phyloP scores from a whole-genome alignment of 1,284 basidiomycete species.

The Apiotrichum akiyoshidainum region DNA sequence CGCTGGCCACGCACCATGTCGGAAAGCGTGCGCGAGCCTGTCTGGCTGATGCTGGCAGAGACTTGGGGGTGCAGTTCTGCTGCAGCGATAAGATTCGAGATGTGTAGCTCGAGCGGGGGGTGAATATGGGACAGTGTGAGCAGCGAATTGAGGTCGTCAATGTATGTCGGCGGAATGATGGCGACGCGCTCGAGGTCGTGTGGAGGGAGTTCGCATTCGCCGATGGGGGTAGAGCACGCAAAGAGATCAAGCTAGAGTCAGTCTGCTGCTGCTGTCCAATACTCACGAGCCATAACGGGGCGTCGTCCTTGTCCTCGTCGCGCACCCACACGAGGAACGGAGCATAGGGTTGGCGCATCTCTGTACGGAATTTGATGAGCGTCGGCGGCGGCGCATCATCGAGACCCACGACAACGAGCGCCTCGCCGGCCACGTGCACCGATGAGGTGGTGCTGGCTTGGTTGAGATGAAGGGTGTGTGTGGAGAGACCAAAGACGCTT shows the following conservation, averaged over 20 bases:
- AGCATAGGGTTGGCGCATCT: constrained; percentile 2
- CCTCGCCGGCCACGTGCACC: constrained; percentile 12
- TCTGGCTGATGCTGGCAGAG: constrained; percentile 29
- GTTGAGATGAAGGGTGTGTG: constrained; percentile 18
- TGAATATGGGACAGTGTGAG: constrained; percentile 43
- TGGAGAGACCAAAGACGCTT: constrained; percentile 31
- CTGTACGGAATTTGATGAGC: constrained; percentile 27
- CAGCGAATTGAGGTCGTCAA: constrained; percentile 27
- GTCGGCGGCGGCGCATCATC: constrained; percentile 30
- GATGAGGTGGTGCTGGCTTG: constrained; percentile 2
- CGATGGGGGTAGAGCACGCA: constrained; percentile 19
- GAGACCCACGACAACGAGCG: constrained; percentile 36
- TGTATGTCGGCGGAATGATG: constrained; percentile 29
- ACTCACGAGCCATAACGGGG: constrained; percentile 40
- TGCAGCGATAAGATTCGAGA: constrained; percentile 43
- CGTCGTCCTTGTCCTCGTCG: constrained; percentile 22
- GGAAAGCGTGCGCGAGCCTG: constrained; percentile 22
- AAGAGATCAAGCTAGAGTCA: constrained; percentile 37
- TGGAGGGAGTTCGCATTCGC: constrained; percentile 22
- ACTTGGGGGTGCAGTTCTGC: constrained; percentile 36
- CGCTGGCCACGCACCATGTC: constrained; percentile 35
- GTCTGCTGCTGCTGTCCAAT: not conserved
- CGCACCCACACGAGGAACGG: constrained; percentile 41
- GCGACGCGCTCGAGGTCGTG: constrained; percentile 5
- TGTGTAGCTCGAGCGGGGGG: constrained; percentile 39